These are phyloP conservation scores for Nothopassalora personata DNA, from an alignment of 2,329 filamentous ascomycete species.

Conservation along the genomic window DNA sequence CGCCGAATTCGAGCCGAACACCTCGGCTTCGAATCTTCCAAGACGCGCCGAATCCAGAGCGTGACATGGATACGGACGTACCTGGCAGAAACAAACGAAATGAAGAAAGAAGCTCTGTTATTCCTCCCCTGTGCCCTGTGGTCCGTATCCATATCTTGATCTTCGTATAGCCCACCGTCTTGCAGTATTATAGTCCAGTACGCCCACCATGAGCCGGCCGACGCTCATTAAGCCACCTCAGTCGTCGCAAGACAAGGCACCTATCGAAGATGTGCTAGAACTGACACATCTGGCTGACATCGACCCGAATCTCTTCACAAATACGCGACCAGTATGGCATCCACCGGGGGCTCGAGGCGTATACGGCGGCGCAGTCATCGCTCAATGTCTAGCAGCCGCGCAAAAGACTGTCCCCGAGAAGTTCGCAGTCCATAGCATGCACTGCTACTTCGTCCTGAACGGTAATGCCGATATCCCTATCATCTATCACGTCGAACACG, in stretches of 20 bases:
- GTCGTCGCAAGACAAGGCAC: slow-evolving; percentile 64
- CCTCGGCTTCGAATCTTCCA: neutral
- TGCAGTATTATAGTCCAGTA: neutral
- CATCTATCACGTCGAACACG: slow-evolving; percentile 89
- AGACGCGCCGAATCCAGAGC: neutral
- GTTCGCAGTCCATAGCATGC: slow-evolving; percentile 90
- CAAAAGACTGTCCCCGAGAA: slow-evolving; percentile 76
- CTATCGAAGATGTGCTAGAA: slow-evolving; percentile 86
- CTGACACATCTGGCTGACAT: slow-evolving; percentile 73
- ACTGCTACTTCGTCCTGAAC: slow-evolving; percentile 97
- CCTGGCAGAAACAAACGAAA: neutral
- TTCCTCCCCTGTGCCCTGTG: neutral
- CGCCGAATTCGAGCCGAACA: neutral
- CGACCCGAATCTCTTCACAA: slow-evolving; percentile 86
- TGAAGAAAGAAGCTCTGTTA: neutral
- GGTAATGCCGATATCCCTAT: slow-evolving; percentile 80
- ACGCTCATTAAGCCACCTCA: slow-evolving; percentile 69
- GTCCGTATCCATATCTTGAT: neutral
- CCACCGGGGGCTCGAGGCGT: slow-evolving; percentile 87
- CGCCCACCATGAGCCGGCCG: slow-evolving; percentile 17
- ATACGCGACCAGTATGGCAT: slow-evolving; percentile 86
- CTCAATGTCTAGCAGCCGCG: slow-evolving; percentile 81
- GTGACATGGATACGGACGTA: neutral
- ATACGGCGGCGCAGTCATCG: slow-evolving; percentile 89
- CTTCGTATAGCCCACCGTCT: neutral